Conservation (phyloP, 1,284 basidiomycete species). For the Ustilago cynodontis region DNA sequence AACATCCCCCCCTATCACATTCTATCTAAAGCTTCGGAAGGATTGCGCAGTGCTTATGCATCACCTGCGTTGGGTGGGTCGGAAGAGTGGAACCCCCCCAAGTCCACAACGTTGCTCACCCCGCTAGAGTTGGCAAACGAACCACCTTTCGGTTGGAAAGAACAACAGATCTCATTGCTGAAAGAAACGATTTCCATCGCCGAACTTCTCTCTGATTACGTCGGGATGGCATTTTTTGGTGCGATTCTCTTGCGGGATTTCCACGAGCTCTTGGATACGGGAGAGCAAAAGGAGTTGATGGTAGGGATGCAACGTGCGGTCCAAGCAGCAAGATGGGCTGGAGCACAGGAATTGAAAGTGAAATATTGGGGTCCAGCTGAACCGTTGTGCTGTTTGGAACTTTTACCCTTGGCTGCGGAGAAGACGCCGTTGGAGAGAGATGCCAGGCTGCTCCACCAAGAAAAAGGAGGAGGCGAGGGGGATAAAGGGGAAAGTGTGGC, state of each 20-base stretch:
- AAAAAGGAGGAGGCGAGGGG: not conserved
- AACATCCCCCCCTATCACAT: slow-evolving; percentile 60
- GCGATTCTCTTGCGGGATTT: slow-evolving; percentile 55
- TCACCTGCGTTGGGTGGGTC: slow-evolving; percentile 31
- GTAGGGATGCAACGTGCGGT: slow-evolving; percentile 61
- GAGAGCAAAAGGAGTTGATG: slow-evolving; percentile 62
- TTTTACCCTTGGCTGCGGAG: slow-evolving; percentile 80
- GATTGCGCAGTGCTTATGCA: slow-evolving; percentile 45
- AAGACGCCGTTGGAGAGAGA: slow-evolving; percentile 80
- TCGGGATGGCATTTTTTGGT: slow-evolving; percentile 57
- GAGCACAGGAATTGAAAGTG: slow-evolving; percentile 54
- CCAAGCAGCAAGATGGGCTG: slow-evolving; percentile 59
- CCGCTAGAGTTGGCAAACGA: slow-evolving; percentile 49
- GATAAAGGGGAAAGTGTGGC: slow-evolving; percentile 24
- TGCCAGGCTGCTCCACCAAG: slow-evolving; percentile 20
- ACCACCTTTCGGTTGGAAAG: slow-evolving; percentile 84
- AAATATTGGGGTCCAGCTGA: slow-evolving; percentile 72
- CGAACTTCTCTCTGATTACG: slow-evolving; percentile 86
- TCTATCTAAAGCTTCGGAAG: slow-evolving; percentile 51
- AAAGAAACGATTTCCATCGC: slow-evolving; percentile 90
- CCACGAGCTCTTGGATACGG: slow-evolving; percentile 36
- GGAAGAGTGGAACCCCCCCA: slow-evolving; percentile 35
- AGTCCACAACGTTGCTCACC: slow-evolving; percentile 17
- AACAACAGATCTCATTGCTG: slow-evolving; percentile 88
- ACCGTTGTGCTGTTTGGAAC: slow-evolving; percentile 82